Conservation (phyloP, 1,139 yeast species). For the Candida sanyaensis region DNA sequence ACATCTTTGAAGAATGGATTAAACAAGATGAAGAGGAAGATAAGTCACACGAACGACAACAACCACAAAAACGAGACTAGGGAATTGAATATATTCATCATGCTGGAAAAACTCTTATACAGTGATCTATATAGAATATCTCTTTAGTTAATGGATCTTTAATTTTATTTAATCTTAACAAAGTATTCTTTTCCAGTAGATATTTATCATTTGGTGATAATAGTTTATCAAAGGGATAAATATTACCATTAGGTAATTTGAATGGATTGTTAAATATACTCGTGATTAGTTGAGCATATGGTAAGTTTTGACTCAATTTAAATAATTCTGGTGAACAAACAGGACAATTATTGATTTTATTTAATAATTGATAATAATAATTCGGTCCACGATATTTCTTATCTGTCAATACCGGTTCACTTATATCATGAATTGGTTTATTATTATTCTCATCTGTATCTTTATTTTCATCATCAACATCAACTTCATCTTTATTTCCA, state of each 20-base stretch:
- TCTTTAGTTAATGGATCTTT: constrained; percentile 75
- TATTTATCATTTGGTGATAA: constrained; percentile 33
- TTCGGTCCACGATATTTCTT: constrained; percentile 41
- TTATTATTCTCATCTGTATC: constrained; percentile 3
- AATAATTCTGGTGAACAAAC: constrained; percentile 75
- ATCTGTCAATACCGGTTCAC: constrained; percentile 20
- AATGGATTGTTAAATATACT: constrained; percentile 78
- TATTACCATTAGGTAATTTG: constrained; percentile 78
- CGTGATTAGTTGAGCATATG: constrained; percentile 77
- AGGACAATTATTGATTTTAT: constrained; percentile 65
- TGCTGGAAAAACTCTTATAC: constrained; percentile 75
- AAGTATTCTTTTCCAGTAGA: constrained; percentile 29
- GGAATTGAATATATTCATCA: constrained; percentile 20
- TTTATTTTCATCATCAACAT: not conserved
- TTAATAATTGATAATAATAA: constrained; percentile 36
- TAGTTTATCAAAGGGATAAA: constrained; percentile 69
- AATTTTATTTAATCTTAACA: constrained; percentile 41
- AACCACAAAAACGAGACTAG: constrained; percentile 10
- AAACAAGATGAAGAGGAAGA: constrained; percentile 17
- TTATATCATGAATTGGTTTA: no score
- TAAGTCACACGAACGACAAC: constrained; percentile 17
- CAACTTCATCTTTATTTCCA: no score
- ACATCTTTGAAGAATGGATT: constrained; percentile 57
- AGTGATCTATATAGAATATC: constrained; percentile 50
- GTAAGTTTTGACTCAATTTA: constrained; percentile 58